phyloP scores from a whole-genome alignment of 2,329 filamentous ascomycete genomes.

The Xylariaceae sp. region DNA sequence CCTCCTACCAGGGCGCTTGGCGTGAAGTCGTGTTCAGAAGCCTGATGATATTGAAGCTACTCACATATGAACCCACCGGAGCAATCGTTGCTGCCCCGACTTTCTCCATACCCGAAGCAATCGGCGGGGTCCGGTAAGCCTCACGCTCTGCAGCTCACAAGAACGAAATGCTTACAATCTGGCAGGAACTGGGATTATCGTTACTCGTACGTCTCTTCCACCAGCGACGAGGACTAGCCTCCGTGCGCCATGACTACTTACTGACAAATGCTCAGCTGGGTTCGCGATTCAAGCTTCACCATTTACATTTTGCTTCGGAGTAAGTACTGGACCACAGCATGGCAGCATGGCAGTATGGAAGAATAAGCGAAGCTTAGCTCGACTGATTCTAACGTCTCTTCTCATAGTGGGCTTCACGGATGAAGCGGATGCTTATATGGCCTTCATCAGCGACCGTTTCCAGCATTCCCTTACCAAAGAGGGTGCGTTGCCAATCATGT shows the following conservation, averaged over 20 bases:
- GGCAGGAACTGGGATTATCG: constrained; percentile 63
- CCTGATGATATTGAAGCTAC: constrained; percentile 67
- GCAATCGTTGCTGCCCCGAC: constrained; percentile 73
- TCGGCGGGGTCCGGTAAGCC: constrained; percentile 52
- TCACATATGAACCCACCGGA: constrained; percentile 73
- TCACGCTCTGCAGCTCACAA: no score
- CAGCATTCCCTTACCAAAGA: constrained; percentile 53
- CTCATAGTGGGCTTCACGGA: constrained; percentile 58
- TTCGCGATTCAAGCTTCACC: constrained; percentile 71
- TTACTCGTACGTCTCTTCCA: constrained; percentile 42
- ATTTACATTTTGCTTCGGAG: constrained; percentile 69
- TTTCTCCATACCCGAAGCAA: constrained; percentile 70
- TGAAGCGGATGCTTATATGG: constrained; percentile 74
- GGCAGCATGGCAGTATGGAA: no score
- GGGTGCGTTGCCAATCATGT: constrained; percentile 71
- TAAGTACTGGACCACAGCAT: not conserved
- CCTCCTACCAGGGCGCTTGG: constrained; percentile 67
- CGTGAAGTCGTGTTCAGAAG: constrained; percentile 66
- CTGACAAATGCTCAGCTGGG: constrained; percentile 44
- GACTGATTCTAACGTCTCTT: not conserved
- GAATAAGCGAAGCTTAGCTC: no score
- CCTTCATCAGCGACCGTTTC: constrained; percentile 69
- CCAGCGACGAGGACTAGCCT: not conserved
- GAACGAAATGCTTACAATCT: constrained; percentile 7
- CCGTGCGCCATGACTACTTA: not conserved